phyloP scores from a whole-genome alignment of 2,329 filamentous ascomycete species.

The Cladosporium sp. region DNA sequence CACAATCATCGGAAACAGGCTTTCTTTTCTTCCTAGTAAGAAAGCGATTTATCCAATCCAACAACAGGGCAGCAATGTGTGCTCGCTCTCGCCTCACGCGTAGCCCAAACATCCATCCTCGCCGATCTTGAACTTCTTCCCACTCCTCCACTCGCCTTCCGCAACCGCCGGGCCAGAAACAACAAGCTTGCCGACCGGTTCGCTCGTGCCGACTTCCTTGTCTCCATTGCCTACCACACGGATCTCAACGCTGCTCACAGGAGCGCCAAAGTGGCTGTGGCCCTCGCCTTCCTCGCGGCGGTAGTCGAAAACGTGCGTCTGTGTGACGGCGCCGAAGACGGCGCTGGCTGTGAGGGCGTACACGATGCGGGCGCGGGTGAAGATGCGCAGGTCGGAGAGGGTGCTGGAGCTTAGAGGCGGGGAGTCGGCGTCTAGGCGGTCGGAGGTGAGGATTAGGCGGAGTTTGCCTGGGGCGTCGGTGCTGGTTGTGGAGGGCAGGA shows the following conservation, averaged over 20 bases:
- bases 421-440: constrained; percentile 64
- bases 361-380: constrained; percentile 75
- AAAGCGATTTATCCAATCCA: neutral
- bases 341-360: constrained; percentile 81
- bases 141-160: constrained; percentile 54
- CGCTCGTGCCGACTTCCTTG: constrained; percentile 65
- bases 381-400: constrained; percentile 79
- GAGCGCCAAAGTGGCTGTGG: constrained; percentile 75
- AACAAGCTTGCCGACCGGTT: constrained; percentile 55
- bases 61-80: neutral
- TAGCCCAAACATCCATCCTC: constrained; percentile 22
- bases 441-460: constrained; percentile 77
- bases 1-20: neutral
- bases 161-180: constrained; percentile 74
- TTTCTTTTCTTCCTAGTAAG: neutral
- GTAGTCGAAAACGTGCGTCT: constrained; percentile 89
- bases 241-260: constrained; percentile 77
- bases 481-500: constrained; percentile 59
- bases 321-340: constrained; percentile 86
- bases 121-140: neutral
- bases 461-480: constrained; percentile 69
- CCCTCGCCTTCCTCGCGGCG: constrained; percentile 53
- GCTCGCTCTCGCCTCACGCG: neutral
- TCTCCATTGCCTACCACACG: constrained; percentile 44
- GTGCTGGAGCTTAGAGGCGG: constrained; percentile 68